These are phyloP conservation scores for Cerioporus squamosus DNA, from an alignment of 1,284 basidiomycete species.

Conservation along the genomic window DNA sequence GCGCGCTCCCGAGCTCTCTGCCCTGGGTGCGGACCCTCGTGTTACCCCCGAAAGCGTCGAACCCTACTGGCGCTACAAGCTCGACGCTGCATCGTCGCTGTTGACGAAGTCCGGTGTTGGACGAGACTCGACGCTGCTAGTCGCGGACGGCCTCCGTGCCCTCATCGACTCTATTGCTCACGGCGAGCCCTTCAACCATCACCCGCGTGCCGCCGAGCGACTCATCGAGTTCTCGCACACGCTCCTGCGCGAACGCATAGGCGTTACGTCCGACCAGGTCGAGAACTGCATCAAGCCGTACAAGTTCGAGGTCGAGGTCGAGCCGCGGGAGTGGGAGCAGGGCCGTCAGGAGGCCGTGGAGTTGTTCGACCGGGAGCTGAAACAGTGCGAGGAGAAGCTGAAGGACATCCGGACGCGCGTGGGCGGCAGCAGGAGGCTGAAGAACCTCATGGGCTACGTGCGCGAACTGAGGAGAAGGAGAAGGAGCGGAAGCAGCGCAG, in stretches of 20 bases:
- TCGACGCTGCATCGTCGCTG: conserved; percentile 90
- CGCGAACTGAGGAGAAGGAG: conserved; percentile 84
- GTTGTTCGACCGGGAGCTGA: conserved; percentile 84
- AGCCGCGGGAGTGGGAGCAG: conserved; percentile 88
- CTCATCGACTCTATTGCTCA: conserved; percentile 88
- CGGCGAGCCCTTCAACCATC: conserved; percentile 91
- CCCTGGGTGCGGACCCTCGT: conserved; percentile 73
- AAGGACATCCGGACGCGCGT: conserved; percentile 86
- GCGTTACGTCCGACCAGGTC: conserved; percentile 95
- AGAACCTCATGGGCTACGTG: conserved; percentile 82
- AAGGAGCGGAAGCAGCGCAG: conserved; percentile 65
- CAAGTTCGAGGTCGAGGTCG: conserved; percentile 96
- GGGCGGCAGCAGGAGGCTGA: conserved; percentile 83
- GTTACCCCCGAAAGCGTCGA: conserved; percentile 83
- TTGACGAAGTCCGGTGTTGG: conserved; percentile 98
- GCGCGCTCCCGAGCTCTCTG: conserved; percentile 76
- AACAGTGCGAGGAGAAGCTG: conserved; percentile 86
- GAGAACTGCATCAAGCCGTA: conserved; percentile 99
- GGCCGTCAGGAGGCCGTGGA: conserved; percentile 79
- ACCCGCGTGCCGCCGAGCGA: conserved; percentile 86
- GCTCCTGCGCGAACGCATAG: conserved; percentile 91
- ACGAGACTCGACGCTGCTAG: conserved; percentile 90
- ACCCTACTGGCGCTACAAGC: conserved; percentile 94
- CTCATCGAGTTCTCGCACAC: conserved; percentile 91
- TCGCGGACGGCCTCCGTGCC: conserved; percentile 90